phyloP scores from a whole-genome alignment of 2,329 filamentous ascomycete genomes.

The Pseudogymnoascus verrucosus region DNA sequence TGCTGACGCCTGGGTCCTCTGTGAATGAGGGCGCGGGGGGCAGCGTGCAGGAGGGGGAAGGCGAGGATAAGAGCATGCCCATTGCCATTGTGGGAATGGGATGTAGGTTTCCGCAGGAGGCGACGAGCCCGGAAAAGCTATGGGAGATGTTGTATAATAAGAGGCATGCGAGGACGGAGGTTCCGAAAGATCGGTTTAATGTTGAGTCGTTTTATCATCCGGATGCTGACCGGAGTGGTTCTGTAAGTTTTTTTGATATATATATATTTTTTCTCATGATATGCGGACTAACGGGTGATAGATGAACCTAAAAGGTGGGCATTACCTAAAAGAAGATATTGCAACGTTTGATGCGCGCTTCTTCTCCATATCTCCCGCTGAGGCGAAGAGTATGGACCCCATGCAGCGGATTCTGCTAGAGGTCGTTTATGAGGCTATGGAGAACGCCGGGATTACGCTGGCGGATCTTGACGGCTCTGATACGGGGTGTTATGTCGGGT shows the following conservation, averaged over 20 bases:
- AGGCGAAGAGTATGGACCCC: constrained; percentile 25
- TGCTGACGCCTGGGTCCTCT: not conserved
- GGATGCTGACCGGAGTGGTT: constrained; percentile 27
- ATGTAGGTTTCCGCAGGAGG: constrained; percentile 31
- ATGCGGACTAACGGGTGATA: constrained; percentile 9
- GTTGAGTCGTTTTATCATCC: constrained; percentile 47
- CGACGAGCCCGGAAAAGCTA: constrained; percentile 30
- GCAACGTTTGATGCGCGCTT: constrained; percentile 18
- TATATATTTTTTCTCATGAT: not conserved
- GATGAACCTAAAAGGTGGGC: constrained; percentile 15
- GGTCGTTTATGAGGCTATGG: constrained; percentile 23
- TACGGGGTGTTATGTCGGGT: not conserved
- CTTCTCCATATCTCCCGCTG: constrained; percentile 15
- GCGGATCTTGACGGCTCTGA: constrained; percentile 10
- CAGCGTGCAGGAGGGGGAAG: not conserved
- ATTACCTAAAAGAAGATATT: constrained; percentile 15
- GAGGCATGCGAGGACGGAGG: constrained; percentile 29
- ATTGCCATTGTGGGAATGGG: constrained; percentile 32
- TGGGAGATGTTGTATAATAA: constrained; percentile 33
- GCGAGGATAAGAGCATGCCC: constrained; percentile 14
- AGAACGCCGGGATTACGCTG: constrained; percentile 19
- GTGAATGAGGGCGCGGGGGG: not conserved
- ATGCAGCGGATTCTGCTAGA: constrained; percentile 25
- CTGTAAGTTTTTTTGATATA: constrained; percentile 18
- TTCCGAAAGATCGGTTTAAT: constrained; percentile 36